These are phyloP conservation scores for Schizophyllum amplum DNA, from an alignment of 1,284 basidiomycete genomes.

Conservation along the genomic window DNA sequence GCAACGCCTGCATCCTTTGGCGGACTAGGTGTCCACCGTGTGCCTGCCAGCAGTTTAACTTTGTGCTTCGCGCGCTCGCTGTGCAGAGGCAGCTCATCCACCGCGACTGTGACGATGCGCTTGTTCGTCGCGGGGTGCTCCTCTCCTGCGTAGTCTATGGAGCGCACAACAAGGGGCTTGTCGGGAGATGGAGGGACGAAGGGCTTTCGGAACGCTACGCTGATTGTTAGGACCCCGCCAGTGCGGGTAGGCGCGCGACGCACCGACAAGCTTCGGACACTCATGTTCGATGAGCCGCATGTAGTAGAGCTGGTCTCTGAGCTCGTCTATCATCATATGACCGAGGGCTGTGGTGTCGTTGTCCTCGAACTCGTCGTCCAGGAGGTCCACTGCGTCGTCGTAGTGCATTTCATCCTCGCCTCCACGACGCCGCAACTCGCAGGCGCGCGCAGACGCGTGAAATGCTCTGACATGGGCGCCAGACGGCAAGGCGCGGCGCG, in stretches of 20 bases:
- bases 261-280: conserved; percentile 75
- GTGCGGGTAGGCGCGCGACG: too few species aligned
- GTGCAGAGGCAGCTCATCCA: conserved; percentile 62
- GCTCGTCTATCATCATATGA: conserved; percentile 60
- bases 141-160: conserved; percentile 71
- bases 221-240: neutral
- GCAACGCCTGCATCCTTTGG: conserved; percentile 58
- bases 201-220: conserved; percentile 64
- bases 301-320: conserved; percentile 65
- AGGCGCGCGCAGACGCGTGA: conserved; percentile 21
- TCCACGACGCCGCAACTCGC: conserved; percentile 23
- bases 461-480: conserved; percentile 11
- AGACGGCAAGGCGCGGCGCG: neutral
- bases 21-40: conserved; percentile 70
- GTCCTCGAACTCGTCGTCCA: conserved; percentile 36
- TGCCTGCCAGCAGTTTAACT: conserved; percentile 75
- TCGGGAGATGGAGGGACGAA: conserved; percentile 58
- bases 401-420: conserved; percentile 28
- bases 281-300: conserved; percentile 80
- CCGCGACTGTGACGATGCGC: conserved; percentile 63
- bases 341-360: conserved; percentile 61
- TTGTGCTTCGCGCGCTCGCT: conserved; percentile 61
- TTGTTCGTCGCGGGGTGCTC: conserved; percentile 64
- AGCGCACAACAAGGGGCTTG: conserved; percentile 61
- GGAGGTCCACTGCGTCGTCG: conserved; percentile 29